Evolutionary conservation across 495 filamentous ascomycete genomes (phyloP), one percentile per base, ranked within the genome.

Genomic region (Rusavskia elegans): DNA sequence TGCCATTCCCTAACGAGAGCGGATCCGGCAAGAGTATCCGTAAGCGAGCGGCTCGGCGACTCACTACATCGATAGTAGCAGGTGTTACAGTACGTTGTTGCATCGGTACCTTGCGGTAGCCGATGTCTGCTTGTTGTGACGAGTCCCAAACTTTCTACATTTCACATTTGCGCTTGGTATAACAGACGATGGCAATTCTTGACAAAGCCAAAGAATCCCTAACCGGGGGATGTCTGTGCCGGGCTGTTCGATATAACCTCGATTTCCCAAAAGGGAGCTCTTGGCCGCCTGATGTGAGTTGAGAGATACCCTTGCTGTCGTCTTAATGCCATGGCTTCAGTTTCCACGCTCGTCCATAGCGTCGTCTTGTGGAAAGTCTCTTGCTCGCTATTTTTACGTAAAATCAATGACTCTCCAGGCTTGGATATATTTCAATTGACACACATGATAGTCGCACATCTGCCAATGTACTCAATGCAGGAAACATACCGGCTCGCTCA

Each of bases 401-500:
- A 14, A 30, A 3, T 30, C 4, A 30, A 30, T 30, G 29, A 30
- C 3, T 4, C 8, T 30, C 29, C 3, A 30, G 7, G 32, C 32
- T 11, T 11, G 2, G 32, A 35, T 35, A 7, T 14, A 35, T 35
- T 10, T 7, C 6, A 11, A 14, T 19, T 42, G 39, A 42, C 39
- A 42, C 32, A 35, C 6, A 8, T 8, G 17, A 37, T 25, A 59
- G 55, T 46, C 51, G 29, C 57, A 57, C 40, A 68, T 57, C 11
- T 73, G 68, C 59, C 67, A 71, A 58, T 71, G 70, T 58, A 69
- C 67, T 36, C 66, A 67, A 61, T 72, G 70, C 55, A 60, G 68
- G 23, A 71, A 71, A 49, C 57, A 59, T 49, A 61, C 55, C 19
- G 70, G 68, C 13, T 49, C 56, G 13, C 54, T 73, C 8, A 45